Evolutionary conservation across 768 basidiomycete species (phyloP).

Genomic region (Xerocomus potaroensis): DNA sequence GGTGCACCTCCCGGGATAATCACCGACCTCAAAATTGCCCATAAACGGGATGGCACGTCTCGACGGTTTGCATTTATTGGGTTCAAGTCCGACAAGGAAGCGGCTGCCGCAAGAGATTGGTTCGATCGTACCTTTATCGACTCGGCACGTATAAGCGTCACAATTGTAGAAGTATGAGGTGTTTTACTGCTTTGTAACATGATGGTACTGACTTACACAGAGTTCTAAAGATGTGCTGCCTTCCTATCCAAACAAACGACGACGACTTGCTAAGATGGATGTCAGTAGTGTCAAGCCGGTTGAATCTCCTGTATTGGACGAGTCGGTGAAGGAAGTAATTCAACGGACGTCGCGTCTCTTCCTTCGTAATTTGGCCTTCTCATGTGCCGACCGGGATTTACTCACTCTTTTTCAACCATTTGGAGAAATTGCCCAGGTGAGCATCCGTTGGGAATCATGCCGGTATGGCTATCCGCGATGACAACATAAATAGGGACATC

Average conservation of each 20-base stretch:
- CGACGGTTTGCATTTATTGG: constrained; percentile 92
- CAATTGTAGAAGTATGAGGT: constrained; percentile 62
- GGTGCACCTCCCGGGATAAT: constrained; percentile 61
- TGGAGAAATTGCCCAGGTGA: constrained; percentile 76
- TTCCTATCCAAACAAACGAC: constrained; percentile 68
- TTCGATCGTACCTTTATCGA: constrained; percentile 83
- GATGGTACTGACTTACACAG: constrained; percentile 33
- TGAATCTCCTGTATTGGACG: constrained; percentile 17
- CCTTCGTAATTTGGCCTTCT: constrained; percentile 91
- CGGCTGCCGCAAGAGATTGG: constrained; percentile 70
- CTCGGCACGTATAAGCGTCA: constrained; percentile 70
- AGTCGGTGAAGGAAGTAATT: constrained; percentile 47
- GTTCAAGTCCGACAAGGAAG: constrained; percentile 77
- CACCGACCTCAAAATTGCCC: constrained; percentile 83
- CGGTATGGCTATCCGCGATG: constrained; percentile 30
- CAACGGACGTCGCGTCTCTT: constrained; percentile 78
- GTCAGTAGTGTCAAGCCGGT: constrained; percentile 11
- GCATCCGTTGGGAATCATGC: constrained; percentile 15
- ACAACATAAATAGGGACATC: constrained; percentile 29
- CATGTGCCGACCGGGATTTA: constrained; percentile 72
- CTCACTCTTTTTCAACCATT: constrained; percentile 57
- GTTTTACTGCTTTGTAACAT: background rate
- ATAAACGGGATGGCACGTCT: constrained; percentile 71
- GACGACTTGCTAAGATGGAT: constrained; percentile 55
- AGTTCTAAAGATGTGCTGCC: constrained; percentile 64